Percentiles rank a stretch among this genome's conserved stretches.
Conservation (phyloP, 176 grass and related monocot species). For the Hsuehochloa calcarea region DNA sequence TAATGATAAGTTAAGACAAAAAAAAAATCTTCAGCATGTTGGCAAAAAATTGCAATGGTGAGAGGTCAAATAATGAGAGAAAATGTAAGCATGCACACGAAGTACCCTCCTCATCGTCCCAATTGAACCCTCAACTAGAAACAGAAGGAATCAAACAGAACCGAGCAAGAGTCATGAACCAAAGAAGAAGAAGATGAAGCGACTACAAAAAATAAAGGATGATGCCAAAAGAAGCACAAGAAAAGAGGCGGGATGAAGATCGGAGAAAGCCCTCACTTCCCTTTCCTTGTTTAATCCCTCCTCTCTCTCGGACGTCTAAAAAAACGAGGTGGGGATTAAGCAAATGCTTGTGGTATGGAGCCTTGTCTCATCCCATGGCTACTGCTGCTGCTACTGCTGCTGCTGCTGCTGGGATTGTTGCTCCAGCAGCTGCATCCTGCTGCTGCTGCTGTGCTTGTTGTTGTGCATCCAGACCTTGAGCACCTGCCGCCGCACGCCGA, state of each 20-base stretch:
- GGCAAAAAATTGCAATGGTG: background rate
- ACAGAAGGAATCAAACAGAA: constrained; percentile 11
- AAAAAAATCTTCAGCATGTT: background rate
- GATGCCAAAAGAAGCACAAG: background rate
- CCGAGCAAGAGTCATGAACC: constrained; percentile 18
- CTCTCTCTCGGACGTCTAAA: constrained; percentile 23
- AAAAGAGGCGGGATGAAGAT: background rate
- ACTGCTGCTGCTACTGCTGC: constrained; percentile 37
- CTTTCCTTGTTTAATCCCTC: constrained; percentile 15
- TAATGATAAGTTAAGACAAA: background rate
- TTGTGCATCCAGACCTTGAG: constrained; percentile 99
- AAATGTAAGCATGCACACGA: background rate
- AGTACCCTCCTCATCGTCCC: background rate
- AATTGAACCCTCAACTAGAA: background rate
- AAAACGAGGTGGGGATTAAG: constrained; percentile 36
- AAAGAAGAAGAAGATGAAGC: constrained; percentile 17
- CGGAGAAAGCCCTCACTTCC: background rate
- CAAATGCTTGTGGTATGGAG: constrained; percentile 18
- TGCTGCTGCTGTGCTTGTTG: constrained; percentile 64
- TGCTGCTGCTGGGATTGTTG: constrained; percentile 26
- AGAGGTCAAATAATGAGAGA: background rate
- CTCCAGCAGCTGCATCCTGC: constrained; percentile 36
- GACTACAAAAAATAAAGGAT: constrained; percentile 24
- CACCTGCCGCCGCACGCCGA: constrained; percentile 53
- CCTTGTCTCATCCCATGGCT: constrained; percentile 37